These are phyloP conservation scores for Globisporangium yorkense DNA, from an alignment of 352 stramenopile species.

Conservation along the genomic window DNA sequence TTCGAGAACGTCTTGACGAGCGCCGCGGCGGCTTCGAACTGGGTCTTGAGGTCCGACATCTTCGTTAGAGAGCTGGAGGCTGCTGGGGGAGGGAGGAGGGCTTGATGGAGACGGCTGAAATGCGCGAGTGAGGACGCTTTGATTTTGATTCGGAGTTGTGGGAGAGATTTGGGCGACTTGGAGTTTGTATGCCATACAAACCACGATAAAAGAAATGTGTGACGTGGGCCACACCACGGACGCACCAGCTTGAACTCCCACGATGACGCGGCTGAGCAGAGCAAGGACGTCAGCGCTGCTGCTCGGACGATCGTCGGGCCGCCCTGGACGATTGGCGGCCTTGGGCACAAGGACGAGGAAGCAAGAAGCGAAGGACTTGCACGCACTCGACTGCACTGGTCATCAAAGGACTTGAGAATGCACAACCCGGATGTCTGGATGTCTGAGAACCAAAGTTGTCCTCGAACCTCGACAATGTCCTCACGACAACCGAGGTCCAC, in stretches of 20 bases:
- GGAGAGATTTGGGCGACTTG: background rate
- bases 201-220: background rate
- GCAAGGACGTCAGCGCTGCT: background rate
- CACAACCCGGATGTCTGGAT: too few relatives aligned
- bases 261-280: background rate
- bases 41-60: constrained; percentile 80
- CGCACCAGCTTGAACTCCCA: background rate
- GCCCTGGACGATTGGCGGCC: too few relatives aligned
- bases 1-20: constrained; percentile 81
- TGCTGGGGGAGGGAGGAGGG: background rate
- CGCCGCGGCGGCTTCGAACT: constrained; percentile 81
- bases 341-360: too few relatives aligned
- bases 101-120: constrained; percentile 15
- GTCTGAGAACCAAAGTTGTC: too few relatives aligned
- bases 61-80: background rate
- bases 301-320: background rate
- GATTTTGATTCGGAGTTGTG: background rate
- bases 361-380: too few relatives aligned
- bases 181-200: constrained; percentile 1
- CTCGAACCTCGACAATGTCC: too few relatives aligned
- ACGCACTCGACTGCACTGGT: too few relatives aligned
- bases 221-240: background rate
- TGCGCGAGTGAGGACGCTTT: constrained; percentile 1
- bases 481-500: too few relatives aligned
- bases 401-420: too few relatives aligned